Percentiles rank a stretch among this genome's conserved stretches.
Conservation (phyloP, 208 protist genomes). For the Leptomonas pyrrhocoris region DNA sequence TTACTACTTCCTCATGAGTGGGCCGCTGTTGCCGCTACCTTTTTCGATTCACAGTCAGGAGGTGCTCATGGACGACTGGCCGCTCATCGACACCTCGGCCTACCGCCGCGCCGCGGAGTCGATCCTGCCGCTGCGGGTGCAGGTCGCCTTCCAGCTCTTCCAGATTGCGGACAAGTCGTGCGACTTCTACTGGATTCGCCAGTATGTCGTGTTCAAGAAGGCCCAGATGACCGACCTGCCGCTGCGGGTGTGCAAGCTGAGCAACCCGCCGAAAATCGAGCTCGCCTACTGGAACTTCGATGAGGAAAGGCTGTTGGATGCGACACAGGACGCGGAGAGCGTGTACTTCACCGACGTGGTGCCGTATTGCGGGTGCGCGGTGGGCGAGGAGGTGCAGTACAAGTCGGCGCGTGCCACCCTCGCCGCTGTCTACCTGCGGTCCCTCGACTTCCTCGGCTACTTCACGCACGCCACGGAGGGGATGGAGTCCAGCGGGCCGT, state of each 20-base stretch:
- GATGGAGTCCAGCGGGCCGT: constrained; percentile 55
- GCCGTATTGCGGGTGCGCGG: constrained; percentile 46
- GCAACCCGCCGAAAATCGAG: constrained; percentile 56
- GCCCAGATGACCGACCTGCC: constrained; percentile 23
- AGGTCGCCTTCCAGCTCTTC: constrained; percentile 76
- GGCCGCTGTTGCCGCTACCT: constrained; percentile 62
- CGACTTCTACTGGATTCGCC: constrained; percentile 61
- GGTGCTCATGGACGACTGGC: constrained; percentile 79
- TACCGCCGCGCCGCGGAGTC: constrained; percentile 74
- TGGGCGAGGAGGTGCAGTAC: constrained; percentile 27
- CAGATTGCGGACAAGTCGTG: constrained; percentile 19
- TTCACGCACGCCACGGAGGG: constrained; percentile 78
- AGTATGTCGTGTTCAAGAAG: constrained; percentile 58
- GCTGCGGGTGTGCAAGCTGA: constrained; percentile 46
- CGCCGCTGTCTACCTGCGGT: constrained; percentile 70
- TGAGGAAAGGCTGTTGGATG: constrained; percentile 20
- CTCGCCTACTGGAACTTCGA: constrained; percentile 67
- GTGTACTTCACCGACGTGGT: constrained; percentile 73
- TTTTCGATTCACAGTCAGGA: constrained; percentile 70
- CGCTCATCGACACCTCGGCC: constrained; percentile 76
- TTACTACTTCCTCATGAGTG: constrained; percentile 74
- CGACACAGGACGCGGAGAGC: constrained; percentile 20
- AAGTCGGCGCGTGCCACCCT: constrained; percentile 49
- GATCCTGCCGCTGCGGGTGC: constrained; percentile 79
- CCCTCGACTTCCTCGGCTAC: constrained; percentile 91